Base-by-base conservation (phyloP, 2,329 filamentous ascomycete genomes). In the Ascochyta fabae region DNA sequence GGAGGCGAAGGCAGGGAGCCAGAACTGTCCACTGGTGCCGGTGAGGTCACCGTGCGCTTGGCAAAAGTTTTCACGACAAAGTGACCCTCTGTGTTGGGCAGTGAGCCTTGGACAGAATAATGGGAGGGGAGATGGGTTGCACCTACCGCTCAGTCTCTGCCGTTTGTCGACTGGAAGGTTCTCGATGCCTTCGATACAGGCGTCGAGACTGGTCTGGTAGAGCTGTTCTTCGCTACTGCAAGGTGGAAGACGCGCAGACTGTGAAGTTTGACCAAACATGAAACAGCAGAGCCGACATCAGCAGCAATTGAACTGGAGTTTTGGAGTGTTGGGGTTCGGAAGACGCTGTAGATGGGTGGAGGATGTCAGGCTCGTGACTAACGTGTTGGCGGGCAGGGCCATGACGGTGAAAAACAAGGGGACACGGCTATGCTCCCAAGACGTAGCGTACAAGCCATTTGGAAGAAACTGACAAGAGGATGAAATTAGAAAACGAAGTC, bases 171-270 rank as follows among this genome's bases (percentile, higher is more conserved):
- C 50, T 4, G 52, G 43, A 36, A 69, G 48, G 7, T 58, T 52
- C 24, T 56, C 43, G 10, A 70, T 56, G 9, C 61, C 61, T 26
- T 62, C 36, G 2, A 69, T 64, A 27, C 64, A 66, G 10, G 57
- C 60, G 15, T 61, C 49, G 2, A 68, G 59, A 23, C 43, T 48
- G 9, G 51, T 48, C 15, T 59, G 47, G 29, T 61, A 66, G 8
- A 39, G 26, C 48, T 33, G 16, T 10, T 65, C 55, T 15, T 58
- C 53, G 39, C 45, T 63, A 23, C 38, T 58, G 23, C 52, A 48
- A 48, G 36, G 15, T 34, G 23, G 51, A 41, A 31, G n/a, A 42
- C 36, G 6, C 15, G 27, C 36, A 38, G 47, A 31, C 13, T 5
- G 3, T 12, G 38, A 34, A 19, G 27, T 22, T 38, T 43, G 48